Evolutionary conservation across 2,329 filamentous ascomycete genomes (phyloP).

Genomic region (Diplodia intermedia): DNA sequence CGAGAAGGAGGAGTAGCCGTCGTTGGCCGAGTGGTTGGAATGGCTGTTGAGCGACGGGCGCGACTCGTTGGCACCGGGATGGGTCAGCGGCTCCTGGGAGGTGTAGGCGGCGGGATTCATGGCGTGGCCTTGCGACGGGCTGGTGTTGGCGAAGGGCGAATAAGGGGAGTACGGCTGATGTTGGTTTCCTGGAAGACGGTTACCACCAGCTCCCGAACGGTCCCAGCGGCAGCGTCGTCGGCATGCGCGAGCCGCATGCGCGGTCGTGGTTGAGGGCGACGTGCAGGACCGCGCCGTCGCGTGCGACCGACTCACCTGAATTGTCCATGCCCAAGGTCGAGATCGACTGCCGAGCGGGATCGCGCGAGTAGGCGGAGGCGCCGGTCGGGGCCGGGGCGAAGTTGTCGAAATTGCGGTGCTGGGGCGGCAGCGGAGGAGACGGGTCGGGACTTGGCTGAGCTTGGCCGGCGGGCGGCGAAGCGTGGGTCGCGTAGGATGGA

Average conservation of each 20-base stretch:
- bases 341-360: slow-evolving; percentile 35
- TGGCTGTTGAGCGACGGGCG: slow-evolving; percentile 26
- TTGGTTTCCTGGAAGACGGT: slow-evolving; percentile 19
- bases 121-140: slow-evolving; percentile 39
- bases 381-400: slow-evolving; percentile 10
- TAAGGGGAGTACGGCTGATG: slow-evolving; percentile 24
- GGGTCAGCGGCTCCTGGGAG: slow-evolving; percentile 44
- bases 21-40: slow-evolving; percentile 36
- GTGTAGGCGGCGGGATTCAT: slow-evolving; percentile 50
- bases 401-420: slow-evolving; percentile 11
- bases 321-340: slow-evolving; percentile 70
- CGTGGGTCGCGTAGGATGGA: slow-evolving; percentile 17
- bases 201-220: slow-evolving; percentile 18
- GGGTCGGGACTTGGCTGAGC: background rate
- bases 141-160: slow-evolving; percentile 22
- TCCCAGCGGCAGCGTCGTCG: background rate
- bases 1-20: slow-evolving; percentile 53
- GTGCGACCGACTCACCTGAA: slow-evolving; percentile 64
- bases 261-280: slow-evolving; percentile 67
- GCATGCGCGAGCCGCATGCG: slow-evolving; percentile 69
- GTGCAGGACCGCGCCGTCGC: slow-evolving; percentile 64
- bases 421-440: slow-evolving; percentile 24
- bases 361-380: background rate
- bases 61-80: slow-evolving; percentile 27
- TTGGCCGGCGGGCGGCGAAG: background rate